Evolutionary conservation across 257 asterid species (phyloP).

Genomic region (Catharanthus roseus): DNA sequence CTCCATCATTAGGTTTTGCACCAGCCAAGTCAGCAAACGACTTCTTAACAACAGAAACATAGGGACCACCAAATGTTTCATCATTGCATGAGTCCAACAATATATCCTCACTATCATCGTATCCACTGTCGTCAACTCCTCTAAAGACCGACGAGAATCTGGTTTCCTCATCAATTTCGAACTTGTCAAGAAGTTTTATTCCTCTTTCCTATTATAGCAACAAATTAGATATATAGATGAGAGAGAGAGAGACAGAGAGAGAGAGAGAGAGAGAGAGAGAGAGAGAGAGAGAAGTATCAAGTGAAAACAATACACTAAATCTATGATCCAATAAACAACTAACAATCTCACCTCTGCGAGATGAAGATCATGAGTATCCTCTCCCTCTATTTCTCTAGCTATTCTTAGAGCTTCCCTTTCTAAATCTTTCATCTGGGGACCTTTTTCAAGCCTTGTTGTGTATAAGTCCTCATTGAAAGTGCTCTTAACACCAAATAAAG

Average conservation of each 20-base stretch:
- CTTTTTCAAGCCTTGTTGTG: slow-evolving; percentile 91
- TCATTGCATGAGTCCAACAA: slow-evolving; percentile 58
- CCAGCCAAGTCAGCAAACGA: slow-evolving; percentile 30
- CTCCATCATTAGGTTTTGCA: slow-evolving; percentile 31
- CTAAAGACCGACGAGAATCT: slow-evolving; percentile 77
- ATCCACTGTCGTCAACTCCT: slow-evolving; percentile 73
- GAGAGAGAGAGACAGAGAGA: slow-evolving; percentile 10
- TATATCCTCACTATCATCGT: slow-evolving; percentile 64
- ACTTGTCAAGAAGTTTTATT: slow-evolving; percentile 49
- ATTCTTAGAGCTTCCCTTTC: slow-evolving; percentile 80
- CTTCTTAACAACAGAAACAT: slow-evolving; percentile 37
- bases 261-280: not conserved
- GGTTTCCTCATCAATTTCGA: slow-evolving; percentile 88
- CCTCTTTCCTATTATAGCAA: slow-evolving; percentile 74
- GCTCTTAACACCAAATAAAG: slow-evolving; percentile 90
- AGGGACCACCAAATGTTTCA: slow-evolving; percentile 75
- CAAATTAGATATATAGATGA: not conserved
- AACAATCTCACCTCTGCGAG: slow-evolving; percentile 72
- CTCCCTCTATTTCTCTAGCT: slow-evolving; percentile 93
- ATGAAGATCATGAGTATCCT: slow-evolving; percentile 88
- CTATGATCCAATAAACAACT: not conserved
- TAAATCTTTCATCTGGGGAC: slow-evolving; percentile 79
- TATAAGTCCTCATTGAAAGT: slow-evolving; percentile 93
- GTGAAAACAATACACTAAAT: not conserved
- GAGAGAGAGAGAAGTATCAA: not conserved